These are phyloP conservation scores for Zychaea mexicana DNA, from an alignment of 371 early-diverging fungal species.

Conservation along the genomic window DNA sequence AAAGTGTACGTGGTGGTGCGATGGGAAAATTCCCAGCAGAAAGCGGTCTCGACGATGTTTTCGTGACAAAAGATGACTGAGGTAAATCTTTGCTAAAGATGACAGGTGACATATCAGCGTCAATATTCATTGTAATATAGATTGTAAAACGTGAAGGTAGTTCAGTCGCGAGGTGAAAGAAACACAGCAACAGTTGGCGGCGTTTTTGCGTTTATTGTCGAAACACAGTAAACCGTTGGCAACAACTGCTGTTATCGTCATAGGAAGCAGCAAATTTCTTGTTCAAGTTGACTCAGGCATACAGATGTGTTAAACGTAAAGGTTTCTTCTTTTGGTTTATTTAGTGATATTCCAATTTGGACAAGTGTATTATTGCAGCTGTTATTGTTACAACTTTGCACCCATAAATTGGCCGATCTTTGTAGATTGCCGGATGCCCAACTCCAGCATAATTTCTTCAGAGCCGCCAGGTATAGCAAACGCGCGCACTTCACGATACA, in stretches of 20 bases:
- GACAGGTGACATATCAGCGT: conserved; percentile 11
- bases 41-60: conserved; percentile 6
- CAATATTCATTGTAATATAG: conserved; percentile 7
- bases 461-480: conserved; percentile 82
- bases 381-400: conserved; percentile 45
- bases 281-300: too few species aligned
- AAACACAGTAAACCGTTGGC: too few species aligned
- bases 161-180: too few species aligned
- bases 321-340: too few species aligned
- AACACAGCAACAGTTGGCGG: too few species aligned
- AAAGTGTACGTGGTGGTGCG: conserved; percentile 17
- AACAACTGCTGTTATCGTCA: too few species aligned
- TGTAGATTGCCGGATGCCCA: conserved; percentile 68
- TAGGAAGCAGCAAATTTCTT: too few species aligned
- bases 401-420: conserved; percentile 73
- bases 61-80: conserved; percentile 13
- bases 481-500: conserved; percentile 87
- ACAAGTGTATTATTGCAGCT: not conserved
- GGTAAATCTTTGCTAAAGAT: conserved; percentile 18
- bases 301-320: too few species aligned
- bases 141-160: too few species aligned
- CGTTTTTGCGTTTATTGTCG: too few species aligned
- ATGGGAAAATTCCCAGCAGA: conserved; percentile 8
- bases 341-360: too few species aligned
- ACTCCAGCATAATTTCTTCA: conserved; percentile 71